These are phyloP conservation scores for Aureobasidium sp. DNA, from an alignment of 2,329 filamentous ascomycete species.

Conservation along the genomic window DNA sequence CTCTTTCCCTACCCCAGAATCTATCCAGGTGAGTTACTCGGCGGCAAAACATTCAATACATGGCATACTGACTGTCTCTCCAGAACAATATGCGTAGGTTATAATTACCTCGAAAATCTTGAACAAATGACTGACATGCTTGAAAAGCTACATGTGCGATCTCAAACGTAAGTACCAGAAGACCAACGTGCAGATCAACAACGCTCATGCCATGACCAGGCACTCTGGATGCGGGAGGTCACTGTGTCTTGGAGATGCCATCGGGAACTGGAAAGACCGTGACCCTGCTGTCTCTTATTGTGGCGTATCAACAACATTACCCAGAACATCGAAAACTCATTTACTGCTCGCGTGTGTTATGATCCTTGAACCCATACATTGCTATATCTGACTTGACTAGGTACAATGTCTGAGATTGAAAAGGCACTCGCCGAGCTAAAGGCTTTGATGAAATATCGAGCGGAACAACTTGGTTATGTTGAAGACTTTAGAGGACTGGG, in stretches of 20 bases:
- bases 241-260: conserved; percentile 98
- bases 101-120: not conserved
- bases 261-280: conserved; percentile 98
- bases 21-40: conserved; percentile 44
- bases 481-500: conserved; percentile 93
- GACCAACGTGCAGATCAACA: not conserved
- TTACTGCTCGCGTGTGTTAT: conserved; percentile 74
- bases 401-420: conserved; percentile 98
- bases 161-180: conserved; percentile 50
- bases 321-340: conserved; percentile 93
- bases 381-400: conserved; percentile 27
- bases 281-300: conserved; percentile 85
- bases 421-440: conserved; percentile 91
- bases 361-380: not conserved
- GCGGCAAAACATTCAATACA: not conserved
- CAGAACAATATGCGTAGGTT: conserved; percentile 56
- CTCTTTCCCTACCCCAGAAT: conserved; percentile 69
- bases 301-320: conserved; percentile 92
- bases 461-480: conserved; percentile 76
- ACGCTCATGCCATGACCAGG: conserved; percentile 23
- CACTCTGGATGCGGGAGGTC: conserved; percentile 87
- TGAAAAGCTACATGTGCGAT: conserved; percentile 64
- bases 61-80: conserved; percentile 13
- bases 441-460: conserved; percentile 87
- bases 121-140: not conserved